These are phyloP conservation scores for Trichoderma sp. DNA, from an alignment of 2,329 filamentous ascomycete genomes.

Conservation along the genomic window DNA sequence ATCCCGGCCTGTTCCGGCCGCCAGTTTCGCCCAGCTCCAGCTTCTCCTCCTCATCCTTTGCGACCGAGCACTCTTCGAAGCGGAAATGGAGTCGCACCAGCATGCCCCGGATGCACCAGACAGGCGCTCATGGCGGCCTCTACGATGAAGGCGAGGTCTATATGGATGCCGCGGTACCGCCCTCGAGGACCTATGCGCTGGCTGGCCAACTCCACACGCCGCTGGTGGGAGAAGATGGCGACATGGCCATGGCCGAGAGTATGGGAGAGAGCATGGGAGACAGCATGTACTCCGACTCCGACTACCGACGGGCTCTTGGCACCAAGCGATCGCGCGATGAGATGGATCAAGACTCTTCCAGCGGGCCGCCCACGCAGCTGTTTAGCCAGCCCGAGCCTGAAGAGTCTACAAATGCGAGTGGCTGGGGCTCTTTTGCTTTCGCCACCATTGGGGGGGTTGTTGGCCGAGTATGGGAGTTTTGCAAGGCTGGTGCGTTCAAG, in stretches of 20 bases:
- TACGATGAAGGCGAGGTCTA: slow-evolving; percentile 26
- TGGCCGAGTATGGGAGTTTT: slow-evolving; percentile 84
- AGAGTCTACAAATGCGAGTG: slow-evolving; percentile 37
- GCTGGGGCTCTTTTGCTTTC: slow-evolving; percentile 62
- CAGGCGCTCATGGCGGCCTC: neutral
- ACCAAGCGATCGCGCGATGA: slow-evolving; percentile 46
- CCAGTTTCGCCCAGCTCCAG: slow-evolving; percentile 46
- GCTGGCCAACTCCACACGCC: slow-evolving; percentile 58
- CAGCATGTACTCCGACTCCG: slow-evolving; percentile 54
- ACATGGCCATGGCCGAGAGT: slow-evolving; percentile 51
- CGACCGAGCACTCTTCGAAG: slow-evolving; percentile 40
- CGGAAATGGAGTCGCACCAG: slow-evolving; percentile 48
- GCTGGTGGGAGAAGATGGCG: slow-evolving; percentile 36
- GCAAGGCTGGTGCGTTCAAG: slow-evolving; percentile 68
- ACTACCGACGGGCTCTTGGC: slow-evolving; percentile 56
- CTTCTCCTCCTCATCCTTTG: slow-evolving; percentile 36
- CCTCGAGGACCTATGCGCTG: slow-evolving; percentile 46
- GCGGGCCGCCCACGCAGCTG: slow-evolving; percentile 37
- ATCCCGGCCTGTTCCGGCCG: slow-evolving; percentile 51
- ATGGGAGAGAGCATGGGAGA: neutral
- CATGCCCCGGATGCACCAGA: neutral
- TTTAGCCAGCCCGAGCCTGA: slow-evolving; percentile 34
- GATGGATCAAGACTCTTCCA: slow-evolving; percentile 37
- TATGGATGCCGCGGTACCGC: slow-evolving; percentile 30
- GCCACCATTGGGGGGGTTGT: slow-evolving; percentile 66